Evolutionary conservation across 257 asterid species (phyloP).

Genomic region (Lithospermum erythrorhizon): DNA sequence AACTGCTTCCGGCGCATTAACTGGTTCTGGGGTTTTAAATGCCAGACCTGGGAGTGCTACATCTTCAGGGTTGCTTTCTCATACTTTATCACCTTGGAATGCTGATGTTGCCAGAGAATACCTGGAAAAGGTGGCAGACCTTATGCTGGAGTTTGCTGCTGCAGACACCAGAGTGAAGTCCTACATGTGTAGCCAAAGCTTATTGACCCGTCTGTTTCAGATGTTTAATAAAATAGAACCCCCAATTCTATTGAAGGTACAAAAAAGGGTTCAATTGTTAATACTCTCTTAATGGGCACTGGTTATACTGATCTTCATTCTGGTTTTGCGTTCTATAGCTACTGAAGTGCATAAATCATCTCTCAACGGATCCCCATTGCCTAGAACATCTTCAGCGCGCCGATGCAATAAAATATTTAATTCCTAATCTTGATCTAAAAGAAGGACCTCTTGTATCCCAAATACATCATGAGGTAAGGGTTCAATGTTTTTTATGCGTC

Average conservation of each 20-base stretch:
- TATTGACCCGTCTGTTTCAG: conserved; percentile 93
- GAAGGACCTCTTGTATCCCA: conserved; percentile 85
- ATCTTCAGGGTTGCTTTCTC: conserved; percentile 85
- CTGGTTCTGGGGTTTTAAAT: conserved; percentile 94
- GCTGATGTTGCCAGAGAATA: conserved; percentile 92
- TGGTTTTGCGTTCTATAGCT: conserved; percentile 31
- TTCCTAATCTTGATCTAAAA: conserved; percentile 93
- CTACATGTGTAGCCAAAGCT: conserved; percentile 93
- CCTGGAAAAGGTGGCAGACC: conserved; percentile 95
- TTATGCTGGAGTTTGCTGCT: conserved; percentile 87
- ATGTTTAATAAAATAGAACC: conserved; percentile 95
- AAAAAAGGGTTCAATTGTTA: conserved; percentile 4
- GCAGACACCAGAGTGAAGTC: conserved; percentile 91
- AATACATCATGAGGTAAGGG: conserved; percentile 92
- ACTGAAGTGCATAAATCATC: conserved; percentile 84
- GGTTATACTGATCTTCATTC: conserved; percentile 2
- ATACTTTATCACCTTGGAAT: conserved; percentile 86
- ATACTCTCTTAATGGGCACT: conserved; percentile 9
- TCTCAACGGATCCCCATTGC: conserved; percentile 95
- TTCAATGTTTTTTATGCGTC: background rate
- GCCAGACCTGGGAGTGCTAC: conserved; percentile 97
- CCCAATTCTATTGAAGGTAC: conserved; percentile 92
- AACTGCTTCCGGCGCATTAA: conserved; percentile 84
- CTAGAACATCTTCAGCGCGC: conserved; percentile 96
- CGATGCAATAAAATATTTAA: conserved; percentile 87